phyloP scores from a whole-genome alignment of 2,329 filamentous ascomycete species.

The Verticillium klebahnii region DNA sequence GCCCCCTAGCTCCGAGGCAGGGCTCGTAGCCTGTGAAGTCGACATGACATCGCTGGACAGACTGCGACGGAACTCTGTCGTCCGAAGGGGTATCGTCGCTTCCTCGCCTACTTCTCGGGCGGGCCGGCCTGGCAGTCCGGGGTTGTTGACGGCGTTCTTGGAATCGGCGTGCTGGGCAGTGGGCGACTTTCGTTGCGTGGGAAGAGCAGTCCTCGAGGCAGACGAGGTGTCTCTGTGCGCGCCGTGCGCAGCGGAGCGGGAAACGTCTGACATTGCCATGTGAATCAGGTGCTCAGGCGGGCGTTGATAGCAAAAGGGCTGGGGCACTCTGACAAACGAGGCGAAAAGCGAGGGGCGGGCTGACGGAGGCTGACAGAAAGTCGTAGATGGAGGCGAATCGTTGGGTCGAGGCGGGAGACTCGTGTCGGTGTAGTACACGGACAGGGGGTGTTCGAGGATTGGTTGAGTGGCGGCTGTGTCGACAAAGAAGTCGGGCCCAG shows the following conservation, averaged over 20 bases:
- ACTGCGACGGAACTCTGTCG: conserved; percentile 3
- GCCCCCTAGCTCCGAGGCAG: conserved; percentile 8
- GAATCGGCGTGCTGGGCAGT: neutral
- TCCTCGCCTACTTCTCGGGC: neutral
- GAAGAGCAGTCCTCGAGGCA: conserved; percentile 12
- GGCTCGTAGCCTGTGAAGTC: conserved; percentile 10
- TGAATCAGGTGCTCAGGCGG: conserved; percentile 1
- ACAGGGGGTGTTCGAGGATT: neutral
- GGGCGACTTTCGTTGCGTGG: conserved; percentile 12
- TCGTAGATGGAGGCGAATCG: neutral
- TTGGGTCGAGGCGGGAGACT: neutral
- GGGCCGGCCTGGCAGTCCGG: neutral
- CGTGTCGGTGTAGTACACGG: neutral
- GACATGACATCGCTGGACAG: conserved; percentile 11
- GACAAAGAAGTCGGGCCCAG: neutral
- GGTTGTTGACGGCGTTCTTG: neutral
- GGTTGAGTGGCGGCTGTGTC: neutral
- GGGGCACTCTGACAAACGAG: neutral
- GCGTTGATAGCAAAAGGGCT: neutral
- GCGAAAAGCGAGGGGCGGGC: neutral
- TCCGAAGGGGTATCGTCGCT: neutral
- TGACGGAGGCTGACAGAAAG: neutral
- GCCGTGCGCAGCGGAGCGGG: conserved; percentile 9
- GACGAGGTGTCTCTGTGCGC: conserved; percentile 8
- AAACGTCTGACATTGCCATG: conserved; percentile 14